Base-by-base conservation (phyloP, 2,329 filamentous ascomycete species). In the Zasmidium citrigriseum region DNA sequence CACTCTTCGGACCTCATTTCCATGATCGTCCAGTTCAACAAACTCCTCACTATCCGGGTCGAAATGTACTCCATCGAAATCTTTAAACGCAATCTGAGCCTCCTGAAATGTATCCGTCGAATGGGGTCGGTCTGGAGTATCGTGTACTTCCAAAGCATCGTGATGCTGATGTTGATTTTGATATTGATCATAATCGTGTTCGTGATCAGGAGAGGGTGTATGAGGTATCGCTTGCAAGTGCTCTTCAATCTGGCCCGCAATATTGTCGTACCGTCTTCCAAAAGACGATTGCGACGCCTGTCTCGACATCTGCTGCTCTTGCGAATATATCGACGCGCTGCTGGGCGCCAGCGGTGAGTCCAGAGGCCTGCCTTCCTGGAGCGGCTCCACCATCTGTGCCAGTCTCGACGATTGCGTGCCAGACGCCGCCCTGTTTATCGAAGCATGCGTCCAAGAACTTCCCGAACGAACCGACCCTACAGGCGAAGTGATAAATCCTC, bases 31-130 rank as follows among this genome's bases (percentile, higher is more conserved):
- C 21, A 72, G 18, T 52, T 68, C 63, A 14, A 73, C 65, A 54
- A 66, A 70, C 53, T 73, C 71, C 18, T 73, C 70, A 4, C 65
- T 70, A 20, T 86, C 81, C 3, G 87, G 83, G 24, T 84, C 82
- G 71, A 86, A 91, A 70, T 93, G 89, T 14, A 89, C 87, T 38
- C 90, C 90, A 70, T 95, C 90, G 69, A 95, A 95, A 71, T 93
- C 89, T 45, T 86, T 83, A 77, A 93, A 95, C 2, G 89, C 83
- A 41, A 82, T 76, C 61, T 86, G 78, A 18, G 84, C 84, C 70
- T 89, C 86, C 27, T 88, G 86, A 57, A 81, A 86, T 1, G 88
- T 89, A 55, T 83, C 82, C 10, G 83, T 77, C 2, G 84, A 85
- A 10, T 73, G 73, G 14, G 78, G 80, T 41, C 83, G 76, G 41